A percentile compares a stretch with the other conserved stretches of the same genome.
phyloP scores from a whole-genome alignment of 2,329 filamentous ascomycete species.

The Aspergillus novoparasiticus region DNA sequence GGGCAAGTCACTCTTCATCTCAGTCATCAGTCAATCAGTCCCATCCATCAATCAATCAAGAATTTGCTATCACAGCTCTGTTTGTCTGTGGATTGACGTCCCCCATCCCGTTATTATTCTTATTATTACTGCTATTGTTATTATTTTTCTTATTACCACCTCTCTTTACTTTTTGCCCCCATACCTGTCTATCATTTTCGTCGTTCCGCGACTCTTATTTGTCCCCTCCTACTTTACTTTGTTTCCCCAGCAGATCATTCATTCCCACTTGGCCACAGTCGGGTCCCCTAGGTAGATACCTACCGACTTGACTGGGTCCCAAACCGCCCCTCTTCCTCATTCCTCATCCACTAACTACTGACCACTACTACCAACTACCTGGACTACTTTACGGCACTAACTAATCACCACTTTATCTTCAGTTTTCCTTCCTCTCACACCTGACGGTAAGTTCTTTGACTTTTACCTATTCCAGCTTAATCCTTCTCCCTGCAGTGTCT shows the following conservation, averaged over 20 bases:
- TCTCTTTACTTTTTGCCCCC: constrained; percentile 9
- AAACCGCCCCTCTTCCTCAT: constrained; percentile 1
- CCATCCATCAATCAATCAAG: constrained; percentile 9
- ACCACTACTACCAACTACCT: constrained; percentile 1
- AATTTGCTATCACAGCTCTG: constrained; percentile 9
- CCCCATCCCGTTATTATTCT: background rate
- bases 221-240: constrained; percentile 1
- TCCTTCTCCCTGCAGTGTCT: constrained; percentile 1
- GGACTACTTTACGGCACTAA: constrained; percentile 4
- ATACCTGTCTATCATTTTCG: background rate
- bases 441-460: constrained; percentile 2
- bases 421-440: constrained; percentile 9
- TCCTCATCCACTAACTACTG: background rate
- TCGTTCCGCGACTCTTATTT: constrained; percentile 1
- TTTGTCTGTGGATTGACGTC: constrained; percentile 5
- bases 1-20: constrained; percentile 1
- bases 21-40: background rate
- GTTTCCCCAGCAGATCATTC: constrained; percentile 3
- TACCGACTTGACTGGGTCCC: background rate
- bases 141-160: constrained; percentile 11
- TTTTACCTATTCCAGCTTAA: constrained; percentile 4
- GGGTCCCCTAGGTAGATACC: background rate
- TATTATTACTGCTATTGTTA: constrained; percentile 2
- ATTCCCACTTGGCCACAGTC: background rate
- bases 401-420: constrained; percentile 10